A percentile compares a stretch with the other conserved stretches of the same genome.
These are phyloP conservation scores for Paramecium primaurelia DNA, from an alignment of 73 alveolate species.

Conservation along the genomic window DNA sequence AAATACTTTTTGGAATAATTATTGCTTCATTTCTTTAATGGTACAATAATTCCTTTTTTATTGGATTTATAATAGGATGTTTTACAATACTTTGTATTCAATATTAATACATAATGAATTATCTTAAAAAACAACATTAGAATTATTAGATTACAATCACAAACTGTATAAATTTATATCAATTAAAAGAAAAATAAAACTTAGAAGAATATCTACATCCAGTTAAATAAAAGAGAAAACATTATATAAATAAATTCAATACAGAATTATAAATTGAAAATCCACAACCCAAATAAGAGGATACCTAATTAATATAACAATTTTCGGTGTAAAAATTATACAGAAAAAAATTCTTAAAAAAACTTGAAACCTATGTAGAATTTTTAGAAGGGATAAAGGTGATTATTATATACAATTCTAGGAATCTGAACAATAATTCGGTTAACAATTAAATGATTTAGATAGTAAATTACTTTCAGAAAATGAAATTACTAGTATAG, in stretches of 20 bases:
- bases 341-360: not conserved
- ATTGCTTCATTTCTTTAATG: not conserved
- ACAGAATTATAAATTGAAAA: not conserved
- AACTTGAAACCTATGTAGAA: not conserved
- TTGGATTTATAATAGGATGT: not conserved
- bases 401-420: not conserved
- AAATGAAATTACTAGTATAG: not conserved
- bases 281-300: conserved; percentile 18
- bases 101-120: not conserved
- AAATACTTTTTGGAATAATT: conserved; percentile 3
- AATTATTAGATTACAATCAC: not conserved
- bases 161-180: not conserved
- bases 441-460: not conserved
- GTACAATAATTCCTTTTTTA: not conserved
- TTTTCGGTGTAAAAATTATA: not conserved
- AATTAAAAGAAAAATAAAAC: not conserved
- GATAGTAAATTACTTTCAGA: conserved; percentile 1
- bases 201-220: not conserved
- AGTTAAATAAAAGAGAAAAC: conserved; percentile 6
- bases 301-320: not conserved
- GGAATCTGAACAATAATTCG: conserved; percentile 2
- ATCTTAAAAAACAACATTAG: not conserved
- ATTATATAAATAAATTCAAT: not conserved
- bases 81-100: not conserved
- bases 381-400: not conserved